These are phyloP conservation scores for Fusarium oligoseptatum DNA, from an alignment of 2,329 filamentous ascomycete species.

Conservation along the genomic window DNA sequence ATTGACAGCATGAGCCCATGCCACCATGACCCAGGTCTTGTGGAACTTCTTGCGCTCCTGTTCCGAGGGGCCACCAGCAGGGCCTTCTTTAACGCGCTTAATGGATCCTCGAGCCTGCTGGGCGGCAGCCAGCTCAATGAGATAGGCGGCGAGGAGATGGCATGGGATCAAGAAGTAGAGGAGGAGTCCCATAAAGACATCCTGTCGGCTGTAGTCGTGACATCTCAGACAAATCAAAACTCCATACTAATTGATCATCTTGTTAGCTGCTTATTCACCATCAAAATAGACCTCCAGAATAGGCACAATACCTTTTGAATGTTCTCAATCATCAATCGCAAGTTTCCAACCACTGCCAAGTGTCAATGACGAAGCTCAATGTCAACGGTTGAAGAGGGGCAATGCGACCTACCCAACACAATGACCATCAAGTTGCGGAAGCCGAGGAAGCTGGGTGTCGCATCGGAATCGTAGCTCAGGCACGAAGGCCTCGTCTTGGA, in stretches of 20 bases:
- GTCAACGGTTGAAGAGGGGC: conserved; percentile 28
- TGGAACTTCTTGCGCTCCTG: conserved; percentile 77
- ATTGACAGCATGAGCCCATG: conserved; percentile 85
- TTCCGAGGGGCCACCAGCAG: conserved; percentile 60
- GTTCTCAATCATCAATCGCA: conserved; percentile 96
- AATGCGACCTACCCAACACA: conserved; percentile 75
- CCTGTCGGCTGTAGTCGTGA: conserved; percentile 86
- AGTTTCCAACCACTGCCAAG: conserved; percentile 84
- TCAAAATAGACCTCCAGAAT: background rate
- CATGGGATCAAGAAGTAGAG: conserved; percentile 91
- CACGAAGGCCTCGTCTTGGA: conserved; percentile 79
- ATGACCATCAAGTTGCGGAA: conserved; percentile 98
- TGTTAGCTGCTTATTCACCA: conserved; percentile 13
- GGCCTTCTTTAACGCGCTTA: conserved; percentile 65
- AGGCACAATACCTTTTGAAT: conserved; percentile 81
- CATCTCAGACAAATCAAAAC: conserved; percentile 92
- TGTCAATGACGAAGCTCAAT: conserved; percentile 36
- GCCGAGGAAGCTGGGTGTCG: conserved; percentile 86
- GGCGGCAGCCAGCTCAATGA: conserved; percentile 88
- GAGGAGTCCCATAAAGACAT: conserved; percentile 79
- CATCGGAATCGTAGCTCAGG: conserved; percentile 84
- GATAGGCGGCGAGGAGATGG: conserved; percentile 89
- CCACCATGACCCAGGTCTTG: conserved; percentile 83
- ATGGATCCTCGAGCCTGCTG: conserved; percentile 79
- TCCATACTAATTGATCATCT: conserved; percentile 77